A percentile compares a stretch with the other conserved stretches of the same genome.
Conservation (phyloP, 1,284 basidiomycete species). For the Pseudozyma sp. region DNA sequence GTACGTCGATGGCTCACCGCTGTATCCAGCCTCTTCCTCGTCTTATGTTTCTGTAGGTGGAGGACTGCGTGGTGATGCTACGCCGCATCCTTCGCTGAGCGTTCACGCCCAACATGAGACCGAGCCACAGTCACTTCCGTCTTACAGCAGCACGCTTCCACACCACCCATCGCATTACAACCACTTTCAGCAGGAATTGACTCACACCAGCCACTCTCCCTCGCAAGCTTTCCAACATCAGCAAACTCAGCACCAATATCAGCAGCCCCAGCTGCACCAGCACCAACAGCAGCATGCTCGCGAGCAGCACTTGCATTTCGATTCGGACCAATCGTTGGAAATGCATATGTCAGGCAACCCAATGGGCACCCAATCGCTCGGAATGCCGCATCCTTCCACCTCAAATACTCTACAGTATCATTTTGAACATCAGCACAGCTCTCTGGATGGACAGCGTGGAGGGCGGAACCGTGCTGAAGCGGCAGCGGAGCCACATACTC, state of each 20-base stretch:
- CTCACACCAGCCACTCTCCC: constrained; percentile 11
- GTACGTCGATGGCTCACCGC: constrained; percentile 21
- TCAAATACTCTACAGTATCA: constrained; percentile 19
- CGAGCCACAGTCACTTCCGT: neutral
- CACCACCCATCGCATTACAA: constrained; percentile 14
- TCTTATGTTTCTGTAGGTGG: constrained; percentile 18
- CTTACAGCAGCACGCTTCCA: constrained; percentile 6
- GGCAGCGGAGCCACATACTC: constrained; percentile 70
- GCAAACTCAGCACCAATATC: neutral
- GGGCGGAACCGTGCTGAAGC: neutral
- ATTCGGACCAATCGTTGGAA: constrained; percentile 10
- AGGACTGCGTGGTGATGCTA: constrained; percentile 3
- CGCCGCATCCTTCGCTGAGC: constrained; percentile 15
- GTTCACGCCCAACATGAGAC: constrained; percentile 6
- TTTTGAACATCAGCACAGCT: constrained; percentile 2
- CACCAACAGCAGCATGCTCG: constrained; percentile 6
- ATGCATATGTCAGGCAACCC: constrained; percentile 23
- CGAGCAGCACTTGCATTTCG: constrained; percentile 13
- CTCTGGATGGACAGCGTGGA: constrained; percentile 13
- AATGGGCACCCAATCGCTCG: constrained; percentile 5
- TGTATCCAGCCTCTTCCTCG: constrained; percentile 15
- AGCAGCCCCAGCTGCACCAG: constrained; percentile 12
- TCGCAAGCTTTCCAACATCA: constrained; percentile 2
- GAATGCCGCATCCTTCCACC: constrained; percentile 4
- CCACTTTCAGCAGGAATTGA: constrained; percentile 7